These are phyloP conservation scores for Termitomyces titanicus DNA, from an alignment of 768 basidiomycete genomes.

Conservation along the genomic window DNA sequence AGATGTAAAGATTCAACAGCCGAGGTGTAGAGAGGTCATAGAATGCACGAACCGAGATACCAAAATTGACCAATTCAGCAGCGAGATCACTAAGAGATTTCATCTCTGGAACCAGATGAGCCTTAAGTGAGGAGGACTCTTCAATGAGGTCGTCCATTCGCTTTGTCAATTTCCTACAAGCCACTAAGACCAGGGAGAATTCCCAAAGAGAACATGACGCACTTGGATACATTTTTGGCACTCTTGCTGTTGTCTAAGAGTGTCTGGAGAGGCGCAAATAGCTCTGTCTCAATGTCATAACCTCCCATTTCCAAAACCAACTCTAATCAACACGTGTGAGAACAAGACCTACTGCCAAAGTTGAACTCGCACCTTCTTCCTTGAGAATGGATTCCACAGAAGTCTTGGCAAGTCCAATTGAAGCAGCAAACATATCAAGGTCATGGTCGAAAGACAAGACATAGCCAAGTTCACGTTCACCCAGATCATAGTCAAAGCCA, in stretches of 20 bases:
- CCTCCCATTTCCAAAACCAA: conserved; percentile 70
- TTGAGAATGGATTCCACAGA: conserved; percentile 67
- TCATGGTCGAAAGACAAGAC: conserved; percentile 83
- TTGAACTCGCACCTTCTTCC: conserved; percentile 65
- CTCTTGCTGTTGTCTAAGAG: conserved; percentile 80
- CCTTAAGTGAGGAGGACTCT: conserved; percentile 68
- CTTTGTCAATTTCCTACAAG: conserved; percentile 80
- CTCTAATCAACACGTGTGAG: conserved; percentile 42
- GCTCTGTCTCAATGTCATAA: conserved; percentile 65
- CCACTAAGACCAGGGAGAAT: background rate
- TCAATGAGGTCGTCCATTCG: conserved; percentile 78
- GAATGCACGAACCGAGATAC: conserved; percentile 65
- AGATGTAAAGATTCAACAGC: background rate
- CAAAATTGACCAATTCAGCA: conserved; percentile 84
- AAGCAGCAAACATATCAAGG: conserved; percentile 90
- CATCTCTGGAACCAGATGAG: conserved; percentile 69
- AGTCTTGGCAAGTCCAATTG: conserved; percentile 87
- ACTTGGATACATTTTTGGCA: conserved; percentile 81
- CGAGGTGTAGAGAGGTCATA: background rate
- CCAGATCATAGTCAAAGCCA: conserved; percentile 81
- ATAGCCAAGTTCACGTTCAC: conserved; percentile 85
- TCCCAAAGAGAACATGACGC: conserved; percentile 17
- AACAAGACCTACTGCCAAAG: background rate
- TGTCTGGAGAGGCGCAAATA: conserved; percentile 80
- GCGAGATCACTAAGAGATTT: conserved; percentile 68